These are phyloP conservation scores for Parmales sp. DNA, from an alignment of 108 stramenopile genomes.

Conservation along the genomic window DNA sequence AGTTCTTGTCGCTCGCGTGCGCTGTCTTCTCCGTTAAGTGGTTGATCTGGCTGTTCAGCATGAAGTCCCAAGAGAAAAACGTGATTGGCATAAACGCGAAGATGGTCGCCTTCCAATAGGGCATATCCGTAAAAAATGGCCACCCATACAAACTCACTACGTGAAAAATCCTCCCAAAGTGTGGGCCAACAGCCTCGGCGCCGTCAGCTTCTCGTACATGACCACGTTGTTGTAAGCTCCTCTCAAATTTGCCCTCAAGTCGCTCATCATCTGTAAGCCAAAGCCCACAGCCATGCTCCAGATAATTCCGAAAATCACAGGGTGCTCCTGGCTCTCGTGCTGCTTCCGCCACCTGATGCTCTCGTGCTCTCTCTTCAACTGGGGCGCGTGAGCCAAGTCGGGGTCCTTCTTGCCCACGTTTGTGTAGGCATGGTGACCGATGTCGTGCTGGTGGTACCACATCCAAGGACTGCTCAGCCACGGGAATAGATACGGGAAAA, in stretches of 20 bases:
- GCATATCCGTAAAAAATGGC: conserved; percentile 36
- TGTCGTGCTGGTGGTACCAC: conserved; percentile 50
- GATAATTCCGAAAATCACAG: conserved; percentile 23
- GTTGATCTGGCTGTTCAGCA: conserved; percentile 47
- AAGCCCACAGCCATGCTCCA: conserved; percentile 39
- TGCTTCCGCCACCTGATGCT: conserved; percentile 35
- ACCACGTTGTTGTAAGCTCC: conserved; percentile 45
- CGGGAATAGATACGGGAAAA: conserved; percentile 39
- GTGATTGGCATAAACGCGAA: conserved; percentile 32
- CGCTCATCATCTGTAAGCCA: conserved; percentile 33
- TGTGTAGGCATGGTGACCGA: conserved; percentile 46
- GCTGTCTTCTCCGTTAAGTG: conserved; percentile 29
- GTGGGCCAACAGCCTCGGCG: conserved; percentile 22
- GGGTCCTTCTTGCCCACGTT: conserved; percentile 46
- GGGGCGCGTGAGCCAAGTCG: conserved; percentile 44
- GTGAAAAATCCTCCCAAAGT: conserved; percentile 26
- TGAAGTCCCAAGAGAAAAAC: conserved; percentile 37
- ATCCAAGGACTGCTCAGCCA: conserved; percentile 37
- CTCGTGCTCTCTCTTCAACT: conserved; percentile 42
- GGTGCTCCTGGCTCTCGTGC: conserved; percentile 25
- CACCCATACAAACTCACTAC: conserved; percentile 26
- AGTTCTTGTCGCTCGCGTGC: conserved; percentile 34
- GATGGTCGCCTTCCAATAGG: conserved; percentile 36
- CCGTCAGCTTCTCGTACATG: conserved; percentile 23
- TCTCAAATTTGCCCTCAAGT: conserved; percentile 35